Conservation (phyloP, 768 basidiomycete species). For the Tricholoma saponaceum region DNA sequence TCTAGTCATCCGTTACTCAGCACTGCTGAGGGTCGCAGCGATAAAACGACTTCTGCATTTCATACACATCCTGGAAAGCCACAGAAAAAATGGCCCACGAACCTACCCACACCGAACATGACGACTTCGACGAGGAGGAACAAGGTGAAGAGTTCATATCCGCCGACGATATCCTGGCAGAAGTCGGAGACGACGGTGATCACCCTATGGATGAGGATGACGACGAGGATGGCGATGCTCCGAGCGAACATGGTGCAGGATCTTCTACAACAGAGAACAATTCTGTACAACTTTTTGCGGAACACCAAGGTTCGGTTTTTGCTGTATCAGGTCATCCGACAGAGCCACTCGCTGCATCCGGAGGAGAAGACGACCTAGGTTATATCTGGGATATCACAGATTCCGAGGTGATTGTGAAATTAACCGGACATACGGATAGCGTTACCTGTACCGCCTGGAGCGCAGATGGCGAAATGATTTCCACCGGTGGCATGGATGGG, state of each 20-base stretch:
- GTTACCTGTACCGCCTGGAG: slow-evolving; percentile 80
- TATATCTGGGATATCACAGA: slow-evolving; percentile 90
- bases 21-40: too few relatives aligned
- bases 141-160: slow-evolving; percentile 60
- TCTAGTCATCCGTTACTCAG: too few relatives aligned
- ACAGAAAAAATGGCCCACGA: neutral
- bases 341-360: slow-evolving; percentile 79
- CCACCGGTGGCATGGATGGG: slow-evolving; percentile 99
- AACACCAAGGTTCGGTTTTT: slow-evolving; percentile 80
- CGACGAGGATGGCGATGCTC: slow-evolving; percentile 51
- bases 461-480: slow-evolving; percentile 85
- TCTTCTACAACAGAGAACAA: slow-evolving; percentile 46
- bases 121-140: slow-evolving; percentile 30
- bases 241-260: slow-evolving; percentile 39
- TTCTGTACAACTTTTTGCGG: slow-evolving; percentile 63
- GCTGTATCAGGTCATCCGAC: slow-evolving; percentile 80
- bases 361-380: slow-evolving; percentile 93
- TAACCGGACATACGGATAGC: slow-evolving; percentile 92
- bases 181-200: slow-evolving; percentile 64
- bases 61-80: neutral
- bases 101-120: slow-evolving; percentile 17
- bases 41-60: neutral
- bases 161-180: slow-evolving; percentile 60
- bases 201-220: slow-evolving; percentile 72
- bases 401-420: slow-evolving; percentile 75